These are phyloP conservation scores for Panicum miliaceum DNA, from an alignment of 176 grass and related monocot species.

Conservation along the genomic window DNA sequence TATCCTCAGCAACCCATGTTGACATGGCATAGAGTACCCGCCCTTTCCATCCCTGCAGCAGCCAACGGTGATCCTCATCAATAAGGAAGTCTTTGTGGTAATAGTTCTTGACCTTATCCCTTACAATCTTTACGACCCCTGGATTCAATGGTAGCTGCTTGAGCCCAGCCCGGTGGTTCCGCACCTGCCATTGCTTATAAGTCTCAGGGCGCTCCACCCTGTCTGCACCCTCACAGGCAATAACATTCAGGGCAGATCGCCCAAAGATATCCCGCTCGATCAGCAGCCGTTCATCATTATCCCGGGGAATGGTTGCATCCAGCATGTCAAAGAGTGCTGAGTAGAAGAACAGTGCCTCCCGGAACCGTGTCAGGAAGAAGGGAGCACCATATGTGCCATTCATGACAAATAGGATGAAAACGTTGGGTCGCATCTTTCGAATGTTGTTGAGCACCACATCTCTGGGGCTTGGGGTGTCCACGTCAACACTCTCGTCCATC, in stretches of 20 bases:
- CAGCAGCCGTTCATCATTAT: neutral
- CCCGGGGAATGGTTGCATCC: neutral
- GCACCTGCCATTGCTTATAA: conserved; percentile 19
- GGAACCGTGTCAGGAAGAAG: conserved; percentile 3
- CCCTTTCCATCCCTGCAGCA: conserved; percentile 14
- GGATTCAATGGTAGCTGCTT: neutral
- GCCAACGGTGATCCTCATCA: conserved; percentile 4
- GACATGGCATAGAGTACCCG: conserved; percentile 1
- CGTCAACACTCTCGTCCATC: conserved; percentile 9
- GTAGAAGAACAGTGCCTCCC: conserved; percentile 23
- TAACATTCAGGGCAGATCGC: conserved; percentile 10
- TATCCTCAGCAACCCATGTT: conserved; percentile 24
- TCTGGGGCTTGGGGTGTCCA: conserved; percentile 23
- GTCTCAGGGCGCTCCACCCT: conserved; percentile 28
- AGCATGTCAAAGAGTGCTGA: neutral
- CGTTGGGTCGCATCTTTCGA: conserved; percentile 41
- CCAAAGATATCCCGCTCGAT: neutral
- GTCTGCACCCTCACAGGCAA: conserved; percentile 18
- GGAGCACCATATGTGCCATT: conserved; percentile 31
- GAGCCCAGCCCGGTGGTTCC: conserved; percentile 5
- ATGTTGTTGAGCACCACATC: conserved; percentile 28
- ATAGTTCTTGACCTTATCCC: neutral
- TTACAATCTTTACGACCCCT: neutral
- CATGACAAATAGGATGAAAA: conserved; percentile 19
- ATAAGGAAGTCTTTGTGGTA: neutral